Evolutionary conservation across 2,329 filamentous ascomycete species (phyloP), one percentile per base, ranked within the genome.

Genomic region (Sporothrix inflata): DNA sequence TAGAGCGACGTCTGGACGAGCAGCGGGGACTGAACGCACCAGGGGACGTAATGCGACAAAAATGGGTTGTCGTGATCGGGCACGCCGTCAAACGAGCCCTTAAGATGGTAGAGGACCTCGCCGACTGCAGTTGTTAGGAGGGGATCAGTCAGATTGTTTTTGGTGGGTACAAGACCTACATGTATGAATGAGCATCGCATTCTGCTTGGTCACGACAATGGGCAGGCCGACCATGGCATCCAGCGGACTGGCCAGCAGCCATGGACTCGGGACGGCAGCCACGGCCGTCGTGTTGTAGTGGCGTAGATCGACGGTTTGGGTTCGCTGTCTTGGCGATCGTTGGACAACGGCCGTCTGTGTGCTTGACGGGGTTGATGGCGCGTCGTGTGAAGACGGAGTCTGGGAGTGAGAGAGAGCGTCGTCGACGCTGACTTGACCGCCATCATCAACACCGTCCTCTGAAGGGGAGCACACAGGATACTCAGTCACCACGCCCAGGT

Each of bases 71-170:
- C 75, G 7, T 80, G 79, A 30, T 82, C 80, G 1, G 83, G 82
- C 24, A 81, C 81, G 1, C 84, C 84, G 63, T 85, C 83, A 7
- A 86, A 79, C 1, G 82, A 84, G 3, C 82, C 82, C 69, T 85
- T 85, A 78, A 85, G 85, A 19, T 83, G 83, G 40, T 80, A 82
- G 8, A 86, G 77, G 2, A 86, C 77, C 71, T 84, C 82, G 4
- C 85, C 76, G 63, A 85, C 84, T 85, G n/a, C n/a, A n/a, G n/a
- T n/a, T n/a, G n/a, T n/a, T n/a, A n/a, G n/a, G n/a, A n/a, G n/a
- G n/a, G n/a, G n/a, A n/a, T n/a, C n/a, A n/a, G n/a, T n/a, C n/a
- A n/a, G n/a, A n/a, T n/a, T n/a, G n/a, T n/a, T n/a, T n/a, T n/a
- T n/a, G n/a, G n/a, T n/a, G n/a, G n/a, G n/a, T n/a, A n/a, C n/a